Base-by-base conservation (phyloP, 768 basidiomycete genomes). In the Brasilioporus rufonigricans region DNA sequence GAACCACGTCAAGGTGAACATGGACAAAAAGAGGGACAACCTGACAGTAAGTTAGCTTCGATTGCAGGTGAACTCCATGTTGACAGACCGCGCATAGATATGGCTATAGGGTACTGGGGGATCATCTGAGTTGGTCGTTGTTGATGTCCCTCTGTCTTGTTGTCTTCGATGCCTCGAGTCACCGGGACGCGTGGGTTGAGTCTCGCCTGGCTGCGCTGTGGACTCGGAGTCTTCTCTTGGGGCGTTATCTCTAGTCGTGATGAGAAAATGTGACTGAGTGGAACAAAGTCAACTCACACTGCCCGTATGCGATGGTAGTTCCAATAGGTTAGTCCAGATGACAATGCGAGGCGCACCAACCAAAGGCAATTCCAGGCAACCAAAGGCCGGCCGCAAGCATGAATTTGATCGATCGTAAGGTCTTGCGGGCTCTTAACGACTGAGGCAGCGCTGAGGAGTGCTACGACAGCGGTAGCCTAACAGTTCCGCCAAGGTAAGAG, bases 1-100 rank as follows among this genome's bases (percentile, higher is more conserved):
- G 62, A 93, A 93, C 89, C 92, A 93, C 52, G 79, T 83, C 10
- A 93, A 65, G n/a, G 87, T 87, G 53, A 89, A 66, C 53, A 90
- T 68, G 19, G 89, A 87, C 16, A 81, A 80, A 61, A 89, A 71
- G 51, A 87, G 75, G 1, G 84, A 82, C 49, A 90, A 65, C 40
- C 88, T 61, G 16, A 38, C 18, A 48, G 46, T 61, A 55, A 52
- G 55, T 64, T 53, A 69, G 59, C 21, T 53, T 61, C 16, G 23
- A 27, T 12, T 44, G 29, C 29, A 14, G 11, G 46, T 21, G 4
- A 41, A 31, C 21, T 40, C 19, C 46, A 23, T 24, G 5, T 19
- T n/a, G 21, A 59, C 65, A 26, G 40, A 69, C 71, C 65, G 67
- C 40, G 62, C 58, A 52, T 65, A 64, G 24, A 74, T 56, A 52